Percentiles rank a stretch among this genome's conserved stretches.
Conservation (phyloP, 441 rosid genomes). For the Syzygium syzygioides region DNA sequence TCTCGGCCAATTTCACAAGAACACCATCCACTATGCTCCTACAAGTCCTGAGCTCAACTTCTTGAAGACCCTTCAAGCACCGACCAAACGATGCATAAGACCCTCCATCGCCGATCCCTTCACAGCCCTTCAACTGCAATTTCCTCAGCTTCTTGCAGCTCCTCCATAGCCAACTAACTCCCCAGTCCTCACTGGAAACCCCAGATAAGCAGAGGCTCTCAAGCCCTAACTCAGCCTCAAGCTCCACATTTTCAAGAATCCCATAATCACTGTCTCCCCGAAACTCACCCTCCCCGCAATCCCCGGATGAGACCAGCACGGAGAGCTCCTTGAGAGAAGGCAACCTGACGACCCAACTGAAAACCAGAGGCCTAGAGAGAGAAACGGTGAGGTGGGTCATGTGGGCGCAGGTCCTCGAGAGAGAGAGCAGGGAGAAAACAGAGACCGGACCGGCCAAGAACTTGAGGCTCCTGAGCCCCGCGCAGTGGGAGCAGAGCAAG, state of each 20-base stretch:
- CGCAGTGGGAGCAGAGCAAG: slow-evolving; percentile 41
- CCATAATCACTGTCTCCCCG: slow-evolving; percentile 4
- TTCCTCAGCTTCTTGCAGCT: slow-evolving; percentile 54
- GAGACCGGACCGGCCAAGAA: slow-evolving; percentile 52
- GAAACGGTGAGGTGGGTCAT: slow-evolving; percentile 53
- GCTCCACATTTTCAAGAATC: slow-evolving; percentile 19
- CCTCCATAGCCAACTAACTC: slow-evolving; percentile 58
- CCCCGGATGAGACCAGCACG: slow-evolving; percentile 21
- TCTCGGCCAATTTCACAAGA: slow-evolving; percentile 44
- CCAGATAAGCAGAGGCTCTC: slow-evolving; percentile 54
- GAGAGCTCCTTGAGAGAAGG: slow-evolving; percentile 50
- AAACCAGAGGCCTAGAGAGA: slow-evolving; percentile 38
- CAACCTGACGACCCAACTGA: slow-evolving; percentile 56
- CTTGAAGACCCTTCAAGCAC: slow-evolving; percentile 43
- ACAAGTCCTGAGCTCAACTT: slow-evolving; percentile 61
- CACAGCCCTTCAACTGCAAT: slow-evolving; percentile 56
- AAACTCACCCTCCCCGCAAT: slow-evolving; percentile 4
- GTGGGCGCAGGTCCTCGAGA: slow-evolving; percentile 34
- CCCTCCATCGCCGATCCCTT: slow-evolving; percentile 59
- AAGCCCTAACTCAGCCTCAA: slow-evolving; percentile 38
- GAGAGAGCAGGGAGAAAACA: slow-evolving; percentile 33
- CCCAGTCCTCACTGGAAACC: slow-evolving; percentile 42
- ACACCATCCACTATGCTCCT: slow-evolving; percentile 56
- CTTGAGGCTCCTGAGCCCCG: slow-evolving; percentile 43
- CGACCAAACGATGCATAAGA: slow-evolving; percentile 31